Conservation (phyloP, 345 rosid genomes). For the Triadica sebifera region DNA sequence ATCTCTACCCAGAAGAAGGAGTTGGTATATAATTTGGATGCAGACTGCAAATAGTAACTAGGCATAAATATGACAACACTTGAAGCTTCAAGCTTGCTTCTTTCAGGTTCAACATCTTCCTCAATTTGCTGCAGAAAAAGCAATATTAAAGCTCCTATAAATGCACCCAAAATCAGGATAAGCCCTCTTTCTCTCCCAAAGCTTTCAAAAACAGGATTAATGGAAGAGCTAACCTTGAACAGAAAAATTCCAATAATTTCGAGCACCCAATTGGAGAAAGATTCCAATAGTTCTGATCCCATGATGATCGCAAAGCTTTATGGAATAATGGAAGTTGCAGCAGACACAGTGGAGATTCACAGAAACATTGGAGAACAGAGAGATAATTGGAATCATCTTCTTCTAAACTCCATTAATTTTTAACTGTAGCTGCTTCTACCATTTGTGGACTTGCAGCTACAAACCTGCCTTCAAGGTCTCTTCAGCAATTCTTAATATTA, state of each 20-base stretch:
- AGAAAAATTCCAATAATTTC: slow-evolving; percentile 3
- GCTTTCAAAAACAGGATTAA: slow-evolving; percentile 16
- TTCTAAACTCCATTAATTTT: slow-evolving; percentile 45
- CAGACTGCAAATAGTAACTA: not conserved
- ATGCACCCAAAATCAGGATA: slow-evolving; percentile 15
- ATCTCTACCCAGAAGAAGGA: not conserved
- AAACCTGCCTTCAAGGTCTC: slow-evolving; percentile 36
- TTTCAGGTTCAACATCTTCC: slow-evolving; percentile 10
- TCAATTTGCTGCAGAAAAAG: not conserved
- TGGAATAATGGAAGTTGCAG: slow-evolving; percentile 42
- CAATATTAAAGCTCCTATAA: slow-evolving; percentile 14
- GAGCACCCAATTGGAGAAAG: slow-evolving; percentile 2
- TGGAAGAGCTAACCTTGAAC: slow-evolving; percentile 21
- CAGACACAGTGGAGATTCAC: slow-evolving; percentile 57
- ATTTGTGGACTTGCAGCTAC: slow-evolving; percentile 41
- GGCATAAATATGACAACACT: slow-evolving; percentile 24
- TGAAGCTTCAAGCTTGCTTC: slow-evolving; percentile 23
- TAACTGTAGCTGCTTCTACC: slow-evolving; percentile 49
- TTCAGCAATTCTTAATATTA: slow-evolving; percentile 36
- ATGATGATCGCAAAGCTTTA: slow-evolving; percentile 35
- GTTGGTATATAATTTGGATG: no score
- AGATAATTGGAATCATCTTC: slow-evolving; percentile 51
- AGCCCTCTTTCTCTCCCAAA: slow-evolving; percentile 22
- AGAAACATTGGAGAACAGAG: slow-evolving; percentile 49
- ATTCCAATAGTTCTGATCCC: slow-evolving; percentile 14